phyloP scores from a whole-genome alignment of 129 eudicot genomes.

The Lactuca saligna region DNA sequence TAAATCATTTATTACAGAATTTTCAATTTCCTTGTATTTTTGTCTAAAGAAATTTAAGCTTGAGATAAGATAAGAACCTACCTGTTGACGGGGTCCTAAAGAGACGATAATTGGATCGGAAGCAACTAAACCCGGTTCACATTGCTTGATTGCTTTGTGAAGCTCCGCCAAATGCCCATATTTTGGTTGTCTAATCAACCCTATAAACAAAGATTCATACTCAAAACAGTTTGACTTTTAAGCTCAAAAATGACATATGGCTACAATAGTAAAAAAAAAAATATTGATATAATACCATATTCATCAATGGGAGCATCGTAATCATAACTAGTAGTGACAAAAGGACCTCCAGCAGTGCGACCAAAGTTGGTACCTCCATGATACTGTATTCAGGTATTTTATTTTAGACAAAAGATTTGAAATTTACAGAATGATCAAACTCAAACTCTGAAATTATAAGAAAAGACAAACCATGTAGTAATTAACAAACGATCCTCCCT shows the following conservation, averaged over 20 bases:
- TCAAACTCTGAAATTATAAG: background rate
- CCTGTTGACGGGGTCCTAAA: conserved; percentile 81
- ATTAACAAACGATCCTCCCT: conserved; percentile 81
- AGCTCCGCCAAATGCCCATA: conserved; percentile 84
- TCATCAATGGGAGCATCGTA: conserved; percentile 99
- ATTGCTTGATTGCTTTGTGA: conserved; percentile 73
- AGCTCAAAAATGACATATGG: conserved; percentile 2
- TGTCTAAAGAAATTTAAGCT: conserved; percentile 7
- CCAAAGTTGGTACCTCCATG: conserved; percentile 99
- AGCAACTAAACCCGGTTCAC: conserved; percentile 76
- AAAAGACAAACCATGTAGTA: conserved; percentile 78
- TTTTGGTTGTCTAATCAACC: conserved; percentile 87
- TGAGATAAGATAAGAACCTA: conserved; percentile 26
- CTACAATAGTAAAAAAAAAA: no score
- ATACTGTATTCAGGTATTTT: conserved; percentile 78
- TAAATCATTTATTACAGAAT: conserved; percentile 15
- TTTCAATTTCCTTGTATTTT: background rate
- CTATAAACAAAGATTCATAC: conserved; percentile 32
- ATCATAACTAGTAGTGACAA: conserved; percentile 93
- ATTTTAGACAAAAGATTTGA: conserved; percentile 17
- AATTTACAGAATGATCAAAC: background rate
- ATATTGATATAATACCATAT: conserved; percentile 50
- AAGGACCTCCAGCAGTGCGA: conserved; percentile 98
- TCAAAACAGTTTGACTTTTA: no score
- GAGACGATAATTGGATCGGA: conserved; percentile 67